Evolutionary conservation across 2,329 filamentous ascomycete genomes (phyloP).

Genomic region (Dothiorella sarmentorum): DNA sequence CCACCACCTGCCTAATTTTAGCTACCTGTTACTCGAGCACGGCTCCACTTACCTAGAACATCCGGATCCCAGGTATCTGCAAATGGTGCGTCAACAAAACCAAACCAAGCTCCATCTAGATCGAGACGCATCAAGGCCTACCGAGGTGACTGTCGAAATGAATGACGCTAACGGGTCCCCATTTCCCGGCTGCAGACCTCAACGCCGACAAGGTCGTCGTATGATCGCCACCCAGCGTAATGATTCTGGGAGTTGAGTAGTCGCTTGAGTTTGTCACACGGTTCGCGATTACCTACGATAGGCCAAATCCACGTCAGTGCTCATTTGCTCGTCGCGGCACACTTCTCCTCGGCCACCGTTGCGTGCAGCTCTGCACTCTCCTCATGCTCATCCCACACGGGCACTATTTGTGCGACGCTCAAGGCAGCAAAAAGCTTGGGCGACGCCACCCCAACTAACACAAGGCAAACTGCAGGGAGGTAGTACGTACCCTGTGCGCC

Average conservation of each 20-base stretch:
- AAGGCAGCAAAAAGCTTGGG: background rate
- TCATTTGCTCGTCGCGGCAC: background rate
- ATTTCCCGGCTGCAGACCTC: constrained; percentile 48
- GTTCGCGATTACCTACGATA: constrained; percentile 42
- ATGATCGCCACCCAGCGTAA: constrained; percentile 55
- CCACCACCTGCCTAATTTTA: constrained; percentile 46
- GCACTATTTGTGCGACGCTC: background rate
- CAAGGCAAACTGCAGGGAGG: background rate
- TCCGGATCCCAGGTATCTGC: constrained; percentile 56
- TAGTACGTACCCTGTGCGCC: constrained; percentile 45
- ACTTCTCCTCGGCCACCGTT: background rate
- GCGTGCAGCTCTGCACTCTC: too few species aligned
- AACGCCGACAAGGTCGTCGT: constrained; percentile 54
- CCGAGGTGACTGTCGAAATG: constrained; percentile 55
- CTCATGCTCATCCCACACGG: background rate
- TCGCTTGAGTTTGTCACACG: constrained; percentile 45
- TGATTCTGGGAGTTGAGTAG: constrained; percentile 48
- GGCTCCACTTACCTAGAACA: constrained; percentile 43
- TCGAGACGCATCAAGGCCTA: constrained; percentile 11
- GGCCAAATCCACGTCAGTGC: background rate
- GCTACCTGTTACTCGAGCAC: background rate
- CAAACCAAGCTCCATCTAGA: background rate
- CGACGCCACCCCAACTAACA: background rate
- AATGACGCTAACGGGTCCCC: constrained; percentile 56
- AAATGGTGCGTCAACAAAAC: background rate